These are phyloP conservation scores for Solanum habrochaites DNA, from an alignment of 257 asterid species.

Conservation along the genomic window DNA sequence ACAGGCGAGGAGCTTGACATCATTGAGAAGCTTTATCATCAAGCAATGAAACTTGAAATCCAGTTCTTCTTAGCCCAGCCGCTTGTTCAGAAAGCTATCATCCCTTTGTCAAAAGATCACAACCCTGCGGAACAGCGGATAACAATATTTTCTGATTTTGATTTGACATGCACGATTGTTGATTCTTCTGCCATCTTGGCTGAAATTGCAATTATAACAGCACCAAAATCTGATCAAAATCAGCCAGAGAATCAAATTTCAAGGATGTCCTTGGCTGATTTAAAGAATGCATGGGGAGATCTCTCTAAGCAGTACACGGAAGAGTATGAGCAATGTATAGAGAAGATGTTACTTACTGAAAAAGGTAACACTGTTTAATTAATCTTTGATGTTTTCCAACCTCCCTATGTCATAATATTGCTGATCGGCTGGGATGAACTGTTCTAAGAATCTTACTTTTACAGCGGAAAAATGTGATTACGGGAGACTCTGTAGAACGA, in stretches of 20 bases:
- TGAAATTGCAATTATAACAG: slow-evolving; percentile 70
- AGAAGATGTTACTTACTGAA: slow-evolving; percentile 37
- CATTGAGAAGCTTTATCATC: slow-evolving; percentile 77
- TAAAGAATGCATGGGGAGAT: slow-evolving; percentile 60
- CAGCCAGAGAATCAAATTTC: slow-evolving; percentile 47
- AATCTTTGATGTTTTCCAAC: neutral
- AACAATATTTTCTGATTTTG: slow-evolving; percentile 83
- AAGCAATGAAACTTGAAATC: slow-evolving; percentile 76
- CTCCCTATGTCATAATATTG: neutral
- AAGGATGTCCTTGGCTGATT: slow-evolving; percentile 58
- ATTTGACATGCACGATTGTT: slow-evolving; percentile 78
- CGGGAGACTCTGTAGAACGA: slow-evolving; percentile 44
- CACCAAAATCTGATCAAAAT: slow-evolving; percentile 55
- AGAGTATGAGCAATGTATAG: slow-evolving; percentile 81
- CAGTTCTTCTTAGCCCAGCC: slow-evolving; percentile 84
- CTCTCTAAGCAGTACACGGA: slow-evolving; percentile 76
- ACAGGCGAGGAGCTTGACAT: slow-evolving; percentile 88
- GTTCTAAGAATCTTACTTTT: neutral
- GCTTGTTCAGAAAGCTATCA: slow-evolving; percentile 49
- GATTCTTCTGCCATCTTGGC: slow-evolving; percentile 98
- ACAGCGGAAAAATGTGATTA: slow-evolving; percentile 56
- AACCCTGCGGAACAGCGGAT: slow-evolving; percentile 45
- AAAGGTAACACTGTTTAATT: slow-evolving; percentile 29
- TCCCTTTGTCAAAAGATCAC: slow-evolving; percentile 62
- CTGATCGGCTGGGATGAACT: neutral